Base-by-base conservation (phyloP, 257 asterid genomes). In the Capsicum chinense region DNA sequence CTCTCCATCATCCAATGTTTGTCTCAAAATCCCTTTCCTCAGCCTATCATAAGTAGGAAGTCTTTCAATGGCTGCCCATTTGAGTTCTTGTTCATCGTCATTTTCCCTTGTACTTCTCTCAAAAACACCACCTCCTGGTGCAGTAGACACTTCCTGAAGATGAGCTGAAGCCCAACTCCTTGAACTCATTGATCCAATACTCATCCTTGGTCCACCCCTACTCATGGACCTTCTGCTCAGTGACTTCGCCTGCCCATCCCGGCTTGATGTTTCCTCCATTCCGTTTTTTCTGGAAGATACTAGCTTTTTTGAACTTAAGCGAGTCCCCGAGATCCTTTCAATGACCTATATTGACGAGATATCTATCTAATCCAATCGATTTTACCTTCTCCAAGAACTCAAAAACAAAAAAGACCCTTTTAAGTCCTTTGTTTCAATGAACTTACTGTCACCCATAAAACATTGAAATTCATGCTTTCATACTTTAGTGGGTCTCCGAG, bases 31-130 rank as follows among this genome's bases (percentile, higher is more conserved):
- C 79, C 98, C 98, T 87, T 92, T 94, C 88, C 97, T 89, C 80
- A 93, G 84, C 13, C 99, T 91, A 79, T 96, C 98, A 66, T 89
- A 91, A 0, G 99, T 96, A 0, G 98, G 98, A 69, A 94, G 97
- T 85, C 97, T 90, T 87, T 96, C 99, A 15, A 96, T 94, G 54
- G 99, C 98, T 2, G 98, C 99, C 99, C 98, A 96, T 90, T 88
- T 90, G 8, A 96, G 94, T 91, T 94, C 98, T 50, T 92, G 94
- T 86, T 96, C 95, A 81, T 96, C 98, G 66, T 96, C 92, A 74
- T 87, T 88, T 6, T 92, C 97, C 81, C 94, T 90, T 79, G 87
- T 93, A 86, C 94, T 96, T 74, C 86, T 90, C 81, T 90, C 90
- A 60, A 92, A 94, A 26, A 90, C 93, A 85, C 91, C 97, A 48